Base-by-base conservation (phyloP, 257 asterid genomes). In the Verbascum thapsus region DNA sequence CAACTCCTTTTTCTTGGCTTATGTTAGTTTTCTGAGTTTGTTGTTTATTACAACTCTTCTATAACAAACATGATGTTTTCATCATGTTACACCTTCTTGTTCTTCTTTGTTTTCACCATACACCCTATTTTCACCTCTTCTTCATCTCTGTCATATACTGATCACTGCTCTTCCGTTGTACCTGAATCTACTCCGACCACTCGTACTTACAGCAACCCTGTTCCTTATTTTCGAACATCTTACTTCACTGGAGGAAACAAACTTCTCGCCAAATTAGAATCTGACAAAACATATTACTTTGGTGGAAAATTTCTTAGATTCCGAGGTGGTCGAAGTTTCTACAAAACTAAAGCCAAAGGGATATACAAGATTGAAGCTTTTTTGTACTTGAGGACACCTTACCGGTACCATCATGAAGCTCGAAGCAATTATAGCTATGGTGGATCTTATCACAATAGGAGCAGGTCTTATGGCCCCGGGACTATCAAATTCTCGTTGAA, bases 81-180 rank as follows among this genome's bases (percentile, higher is more conserved):
- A 12, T 62, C 58, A 43, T 39, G 62, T 32, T 20, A 15, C 67
- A 8, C 48, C 55, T 53, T 10, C 61, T 39, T 72, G 10, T 61
- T 34, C 59, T 20, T 77, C 60, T 52, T 70, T 50, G 68, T 75
- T 15, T 39, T 74, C 63, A 16, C 63, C 38, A 13, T 47, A 26
- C n/a, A n/a, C n/a, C n/a, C n/a, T n/a, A n/a, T n/a, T n/a, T n/a
- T n/a, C n/a, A n/a, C n/a, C 13, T 19, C 42, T 54, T 50, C 35
- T 44, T 53, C 51, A 26, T 17, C 49, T 44, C 57, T n/a, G n/a
- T n/a, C 81, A 1, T 85, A 85, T 48, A 9, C 32, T 7, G 68
- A 75, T 32, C 89, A 83, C 19, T 88, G 96, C 44, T 72, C 82
- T 37, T 62, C 86, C 32, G 6, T 73, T 12, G 62, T 88, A 60